These are phyloP conservation scores for Huntiella bhutanensis DNA, from an alignment of 2,329 filamentous ascomycete species.

Conservation along the genomic window DNA sequence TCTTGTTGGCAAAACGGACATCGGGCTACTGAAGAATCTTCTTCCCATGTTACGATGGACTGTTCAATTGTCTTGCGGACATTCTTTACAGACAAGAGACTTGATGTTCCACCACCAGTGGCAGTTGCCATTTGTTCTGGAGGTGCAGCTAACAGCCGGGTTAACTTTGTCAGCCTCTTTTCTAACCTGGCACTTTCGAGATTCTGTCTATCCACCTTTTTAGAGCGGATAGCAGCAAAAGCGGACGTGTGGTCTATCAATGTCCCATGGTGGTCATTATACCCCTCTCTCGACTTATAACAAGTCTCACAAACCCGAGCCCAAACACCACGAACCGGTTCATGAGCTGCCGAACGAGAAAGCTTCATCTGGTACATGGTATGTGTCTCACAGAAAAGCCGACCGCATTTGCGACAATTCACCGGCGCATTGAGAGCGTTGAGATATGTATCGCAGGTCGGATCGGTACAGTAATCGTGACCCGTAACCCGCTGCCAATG, in stretches of 20 bases:
- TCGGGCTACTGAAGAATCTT: conserved; percentile 58
- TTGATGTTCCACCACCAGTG: conserved; percentile 27
- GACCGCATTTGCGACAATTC: conserved; percentile 85
- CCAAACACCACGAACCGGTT: conserved; percentile 81
- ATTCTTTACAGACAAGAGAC: conserved; percentile 50
- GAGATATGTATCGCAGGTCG: conserved; percentile 61
- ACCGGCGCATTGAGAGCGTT: conserved; percentile 61
- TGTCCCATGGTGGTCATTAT: conserved; percentile 69
- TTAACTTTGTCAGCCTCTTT: conserved; percentile 79
- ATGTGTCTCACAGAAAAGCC: conserved; percentile 88
- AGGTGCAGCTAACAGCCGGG: conserved; percentile 59
- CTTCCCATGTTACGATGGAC: conserved; percentile 85
- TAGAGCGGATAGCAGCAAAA: conserved; percentile 54
- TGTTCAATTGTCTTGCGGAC: conserved; percentile 72
- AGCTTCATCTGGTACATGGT: conserved; percentile 99
- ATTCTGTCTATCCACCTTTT: conserved; percentile 64
- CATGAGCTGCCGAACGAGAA: conserved; percentile 71
- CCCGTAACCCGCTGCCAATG: conserved; percentile 73
- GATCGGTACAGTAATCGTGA: conserved; percentile 72
- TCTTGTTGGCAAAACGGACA: conserved; percentile 95
- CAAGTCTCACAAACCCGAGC: conserved; percentile 96
- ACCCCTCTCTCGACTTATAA: conserved; percentile 89
- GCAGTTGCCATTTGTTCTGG: conserved; percentile 41
- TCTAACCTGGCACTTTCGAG: conserved; percentile 80
- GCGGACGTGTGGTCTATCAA: conserved; percentile 51